phyloP scores from a whole-genome alignment of 2,329 filamentous ascomycete species.

The Periglandula ipomoeae region DNA sequence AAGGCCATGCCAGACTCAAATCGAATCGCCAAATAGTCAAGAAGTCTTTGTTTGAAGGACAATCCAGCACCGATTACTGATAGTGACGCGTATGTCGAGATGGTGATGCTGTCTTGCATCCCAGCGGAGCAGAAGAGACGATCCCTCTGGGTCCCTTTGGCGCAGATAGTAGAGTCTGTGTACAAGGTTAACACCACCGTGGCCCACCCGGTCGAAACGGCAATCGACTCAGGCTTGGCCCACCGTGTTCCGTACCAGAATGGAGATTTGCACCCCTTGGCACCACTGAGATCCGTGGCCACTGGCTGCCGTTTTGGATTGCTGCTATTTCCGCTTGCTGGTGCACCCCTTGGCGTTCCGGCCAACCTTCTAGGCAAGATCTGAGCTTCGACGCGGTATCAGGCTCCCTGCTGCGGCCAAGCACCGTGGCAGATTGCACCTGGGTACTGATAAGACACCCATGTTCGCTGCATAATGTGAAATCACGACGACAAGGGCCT shows the following conservation, averaged over 20 bases:
- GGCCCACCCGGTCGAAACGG: slow-evolving; percentile 1
- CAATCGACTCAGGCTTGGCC: background rate
- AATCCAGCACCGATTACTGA: background rate
- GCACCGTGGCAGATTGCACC: background rate
- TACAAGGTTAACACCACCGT: background rate
- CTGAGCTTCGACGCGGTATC: background rate
- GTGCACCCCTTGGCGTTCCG: background rate
- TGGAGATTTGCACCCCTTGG: no score
- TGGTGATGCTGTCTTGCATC: background rate
- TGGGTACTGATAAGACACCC: background rate
- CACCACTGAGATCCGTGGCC: background rate
- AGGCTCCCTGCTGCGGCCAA: background rate
- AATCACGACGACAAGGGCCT: no score
- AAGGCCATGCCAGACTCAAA: no score
- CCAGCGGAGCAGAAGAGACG: background rate
- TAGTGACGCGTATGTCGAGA: background rate
- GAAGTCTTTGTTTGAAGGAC: background rate
- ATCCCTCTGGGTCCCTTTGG: background rate
- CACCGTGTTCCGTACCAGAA: background rate
- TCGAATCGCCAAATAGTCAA: no score
- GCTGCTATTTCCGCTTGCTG: background rate
- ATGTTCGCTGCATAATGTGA: no score
- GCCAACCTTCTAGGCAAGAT: background rate
- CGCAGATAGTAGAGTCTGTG: background rate
- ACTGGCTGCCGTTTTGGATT: background rate